These are phyloP conservation scores for Rhynchosporium graminicola DNA, from an alignment of 2,329 filamentous ascomycete species.

Conservation along the genomic window DNA sequence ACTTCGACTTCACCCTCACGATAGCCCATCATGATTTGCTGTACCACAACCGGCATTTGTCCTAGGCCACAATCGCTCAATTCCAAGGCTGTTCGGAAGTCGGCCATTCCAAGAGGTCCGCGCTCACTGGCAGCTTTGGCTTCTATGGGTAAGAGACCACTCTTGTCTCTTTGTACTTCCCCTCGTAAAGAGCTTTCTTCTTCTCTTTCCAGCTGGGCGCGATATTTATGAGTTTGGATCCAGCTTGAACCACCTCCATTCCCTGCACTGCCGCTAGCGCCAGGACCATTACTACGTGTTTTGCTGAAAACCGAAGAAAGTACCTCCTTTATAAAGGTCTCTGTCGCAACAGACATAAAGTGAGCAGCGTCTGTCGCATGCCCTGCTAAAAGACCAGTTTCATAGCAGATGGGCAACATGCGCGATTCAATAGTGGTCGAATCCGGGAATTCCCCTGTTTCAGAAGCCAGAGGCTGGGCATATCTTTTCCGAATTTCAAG, in stretches of 20 bases:
- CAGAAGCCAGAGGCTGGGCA: conserved; percentile 62
- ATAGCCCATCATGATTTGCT: conserved; percentile 69
- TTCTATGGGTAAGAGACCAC: conserved; percentile 78
- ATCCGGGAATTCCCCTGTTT: conserved; percentile 71
- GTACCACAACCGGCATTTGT: conserved; percentile 74
- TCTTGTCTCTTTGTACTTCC: conserved; percentile 72
- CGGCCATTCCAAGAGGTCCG: conserved; percentile 72
- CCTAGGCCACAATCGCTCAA: conserved; percentile 75
- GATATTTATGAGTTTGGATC: conserved; percentile 80
- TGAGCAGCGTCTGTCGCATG: conserved; percentile 61
- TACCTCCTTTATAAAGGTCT: conserved; percentile 67
- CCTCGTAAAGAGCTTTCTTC: conserved; percentile 73
- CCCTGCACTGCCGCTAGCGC: conserved; percentile 60
- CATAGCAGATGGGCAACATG: conserved; percentile 70
- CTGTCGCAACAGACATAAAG: conserved; percentile 65
- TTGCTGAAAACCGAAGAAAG: conserved; percentile 64
- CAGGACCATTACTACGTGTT: conserved; percentile 65
- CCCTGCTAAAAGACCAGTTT: conserved; percentile 60
- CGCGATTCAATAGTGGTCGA: conserved; percentile 61
- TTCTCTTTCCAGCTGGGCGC: conserved; percentile 71
- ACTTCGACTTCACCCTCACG: conserved; percentile 75
- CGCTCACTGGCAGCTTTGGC: conserved; percentile 73
- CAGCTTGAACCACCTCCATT: conserved; percentile 67
- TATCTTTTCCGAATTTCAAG: conserved; percentile 68
- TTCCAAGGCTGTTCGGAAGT: conserved; percentile 74